A percentile compares a stretch with the other conserved stretches of the same genome.
phyloP scores from a whole-genome alignment of 2,329 filamentous ascomycete species.

The Mycosphaerella sp. region DNA sequence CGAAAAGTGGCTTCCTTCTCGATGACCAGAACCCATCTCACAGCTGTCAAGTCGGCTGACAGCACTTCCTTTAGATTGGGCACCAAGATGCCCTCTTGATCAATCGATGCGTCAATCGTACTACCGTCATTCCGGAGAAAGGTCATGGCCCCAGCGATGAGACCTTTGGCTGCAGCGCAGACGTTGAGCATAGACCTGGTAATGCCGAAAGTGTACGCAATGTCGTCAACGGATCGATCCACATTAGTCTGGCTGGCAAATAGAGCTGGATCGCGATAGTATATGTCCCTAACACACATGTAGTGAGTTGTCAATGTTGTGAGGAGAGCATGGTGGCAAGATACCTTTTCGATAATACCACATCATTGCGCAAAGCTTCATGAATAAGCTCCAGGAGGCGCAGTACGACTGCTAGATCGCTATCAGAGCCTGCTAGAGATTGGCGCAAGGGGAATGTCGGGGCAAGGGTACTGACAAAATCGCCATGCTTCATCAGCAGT shows the following conservation, averaged over 20 bases:
- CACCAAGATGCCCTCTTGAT: constrained; percentile 53
- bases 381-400: constrained; percentile 53
- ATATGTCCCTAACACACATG: constrained; percentile 67
- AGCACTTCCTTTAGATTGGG: constrained; percentile 50
- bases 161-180: constrained; percentile 66
- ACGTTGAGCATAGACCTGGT: constrained; percentile 63
- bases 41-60: constrained; percentile 44
- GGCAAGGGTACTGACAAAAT: constrained; percentile 40
- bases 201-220: constrained; percentile 63
- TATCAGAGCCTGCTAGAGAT: constrained; percentile 3
- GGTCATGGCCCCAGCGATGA: constrained; percentile 55
- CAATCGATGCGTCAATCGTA: constrained; percentile 36
- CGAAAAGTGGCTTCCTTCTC: constrained; percentile 83
- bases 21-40: constrained; percentile 64
- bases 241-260: constrained; percentile 65
- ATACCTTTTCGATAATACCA: constrained; percentile 53
- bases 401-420: constrained; percentile 45
- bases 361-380: constrained; percentile 44
- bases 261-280: constrained; percentile 67
- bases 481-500: constrained; percentile 53
- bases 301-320: constrained; percentile 12
- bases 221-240: constrained; percentile 65
- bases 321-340: neutral
- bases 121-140: constrained; percentile 46
- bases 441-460: neutral